phyloP scores from a whole-genome alignment of 169 alveolate species.

The Eimeria maxima region DNA sequence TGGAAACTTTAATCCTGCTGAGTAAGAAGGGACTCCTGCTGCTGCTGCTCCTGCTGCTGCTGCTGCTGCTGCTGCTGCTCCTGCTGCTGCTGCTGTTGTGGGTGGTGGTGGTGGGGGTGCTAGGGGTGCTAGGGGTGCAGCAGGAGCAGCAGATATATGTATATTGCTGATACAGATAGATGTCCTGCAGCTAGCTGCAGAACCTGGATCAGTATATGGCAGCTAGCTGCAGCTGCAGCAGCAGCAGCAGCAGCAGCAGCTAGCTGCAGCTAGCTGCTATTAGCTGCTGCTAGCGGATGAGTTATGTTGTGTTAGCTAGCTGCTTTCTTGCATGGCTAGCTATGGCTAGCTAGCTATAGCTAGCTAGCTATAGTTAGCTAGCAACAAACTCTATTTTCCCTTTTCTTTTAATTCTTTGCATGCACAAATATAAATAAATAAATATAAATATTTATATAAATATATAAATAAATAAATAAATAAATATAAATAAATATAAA shows the following conservation, averaged over 20 bases:
- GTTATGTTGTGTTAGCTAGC: not conserved
- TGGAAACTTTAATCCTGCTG: constrained; percentile 44
- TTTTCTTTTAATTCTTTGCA: too few relatives aligned
- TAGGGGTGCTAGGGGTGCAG: not conserved
- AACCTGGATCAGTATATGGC: too few relatives aligned
- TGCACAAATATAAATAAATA: too few relatives aligned
- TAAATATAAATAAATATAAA: too few relatives aligned
- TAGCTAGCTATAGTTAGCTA: not conserved
- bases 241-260: not conserved
- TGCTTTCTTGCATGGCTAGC: not conserved
- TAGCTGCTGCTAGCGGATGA: constrained; percentile 36
- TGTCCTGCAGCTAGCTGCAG: not conserved
- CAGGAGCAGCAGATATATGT: not conserved
- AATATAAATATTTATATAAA: too few relatives aligned
- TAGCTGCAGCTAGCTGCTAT: constrained; percentile 6
- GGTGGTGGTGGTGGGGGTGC: not conserved
- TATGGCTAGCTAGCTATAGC: not conserved
- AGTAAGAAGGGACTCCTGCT: not conserved
- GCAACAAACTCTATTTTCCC: too few relatives aligned
- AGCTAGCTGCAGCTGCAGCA: not conserved
- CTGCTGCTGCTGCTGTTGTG: constrained; percentile 8
- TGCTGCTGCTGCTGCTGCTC: too few relatives aligned
- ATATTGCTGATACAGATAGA: not conserved
- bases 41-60: too few relatives aligned
- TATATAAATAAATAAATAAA: too few relatives aligned